Conservation (phyloP, 768 basidiomycete genomes). For the Grammothele lineata region DNA sequence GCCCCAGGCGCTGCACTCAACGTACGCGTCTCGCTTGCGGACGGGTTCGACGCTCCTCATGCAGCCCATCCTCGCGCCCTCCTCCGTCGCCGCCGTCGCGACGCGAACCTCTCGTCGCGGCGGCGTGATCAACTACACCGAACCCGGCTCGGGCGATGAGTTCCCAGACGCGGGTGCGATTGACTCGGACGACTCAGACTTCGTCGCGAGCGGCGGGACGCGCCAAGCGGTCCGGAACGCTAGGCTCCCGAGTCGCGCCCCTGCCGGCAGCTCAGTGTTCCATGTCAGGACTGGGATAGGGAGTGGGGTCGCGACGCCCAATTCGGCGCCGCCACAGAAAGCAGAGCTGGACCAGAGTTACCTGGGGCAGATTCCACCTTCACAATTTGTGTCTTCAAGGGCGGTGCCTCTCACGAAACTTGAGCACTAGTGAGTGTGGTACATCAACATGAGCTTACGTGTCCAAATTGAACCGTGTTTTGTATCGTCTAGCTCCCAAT, state of each 20-base stretch:
- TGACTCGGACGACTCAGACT: conserved; percentile 84
- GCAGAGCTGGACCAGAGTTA: conserved; percentile 84
- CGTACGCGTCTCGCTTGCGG: conserved; percentile 85
- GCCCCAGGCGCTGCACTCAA: conserved; percentile 71
- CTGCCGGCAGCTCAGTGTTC: conserved; percentile 45
- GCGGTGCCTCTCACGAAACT: conserved; percentile 55
- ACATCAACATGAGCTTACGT: too few relatives aligned
- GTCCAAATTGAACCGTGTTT: not conserved
- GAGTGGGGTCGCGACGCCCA: conserved; percentile 19
- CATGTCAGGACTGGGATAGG: conserved; percentile 40
- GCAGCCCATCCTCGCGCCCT: conserved; percentile 67
- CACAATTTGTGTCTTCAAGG: conserved; percentile 71
- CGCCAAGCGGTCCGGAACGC: conserved; percentile 45
- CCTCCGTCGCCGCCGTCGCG: conserved; percentile 29
- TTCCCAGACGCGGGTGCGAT: conserved; percentile 75
- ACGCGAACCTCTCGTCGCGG: conserved; percentile 49
- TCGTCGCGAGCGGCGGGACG: conserved; percentile 60
- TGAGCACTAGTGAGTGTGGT: conserved; percentile 64
- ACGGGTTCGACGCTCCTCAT: conserved; percentile 88
- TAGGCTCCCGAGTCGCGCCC: conserved; percentile 23
- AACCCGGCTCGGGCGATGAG: conserved; percentile 81
- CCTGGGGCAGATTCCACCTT: conserved; percentile 80
- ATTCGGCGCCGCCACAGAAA: conserved; percentile 35
- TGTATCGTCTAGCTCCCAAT: conserved; percentile 42
- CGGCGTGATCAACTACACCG: conserved; percentile 80